Conservation (phyloP, 805 yeast genomes). For the Suhomyces sp. region DNA sequence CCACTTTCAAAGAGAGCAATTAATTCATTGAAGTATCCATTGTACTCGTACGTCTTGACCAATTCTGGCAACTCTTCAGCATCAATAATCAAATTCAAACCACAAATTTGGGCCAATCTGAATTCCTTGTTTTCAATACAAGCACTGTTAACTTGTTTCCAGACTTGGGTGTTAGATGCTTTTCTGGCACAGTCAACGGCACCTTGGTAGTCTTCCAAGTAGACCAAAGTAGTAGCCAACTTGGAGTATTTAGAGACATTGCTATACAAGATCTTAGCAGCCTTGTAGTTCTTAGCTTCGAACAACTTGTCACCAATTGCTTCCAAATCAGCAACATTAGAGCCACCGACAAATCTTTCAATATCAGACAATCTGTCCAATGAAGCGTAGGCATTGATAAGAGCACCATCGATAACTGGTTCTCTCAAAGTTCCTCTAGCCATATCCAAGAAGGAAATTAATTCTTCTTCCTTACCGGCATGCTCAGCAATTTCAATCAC, state of each 20-base stretch:
- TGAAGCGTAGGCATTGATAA: constrained; percentile 83
- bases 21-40: constrained; percentile 89
- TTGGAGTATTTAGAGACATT: constrained; percentile 92
- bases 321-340: constrained; percentile 93
- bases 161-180: constrained; percentile 88
- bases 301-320: constrained; percentile 88
- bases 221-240: constrained; percentile 94
- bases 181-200: constrained; percentile 99
- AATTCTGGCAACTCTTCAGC: constrained; percentile 95
- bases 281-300: constrained; percentile 78
- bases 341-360: constrained; percentile 76
- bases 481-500: constrained; percentile 93
- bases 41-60: constrained; percentile 80
- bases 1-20: constrained; percentile 94
- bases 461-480: constrained; percentile 94
- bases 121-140: constrained; percentile 94
- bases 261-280: constrained; percentile 85
- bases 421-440: constrained; percentile 91
- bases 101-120: constrained; percentile 97
- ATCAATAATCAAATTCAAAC: constrained; percentile 92
- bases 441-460: constrained; percentile 81
- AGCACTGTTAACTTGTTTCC: constrained; percentile 97
- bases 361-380: constrained; percentile 74
- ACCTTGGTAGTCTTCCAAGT: constrained; percentile 86
- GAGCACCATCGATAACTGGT: constrained; percentile 88